Base-by-base conservation (phyloP, 2,329 filamentous ascomycete species). In the Penicillium concentricum region DNA sequence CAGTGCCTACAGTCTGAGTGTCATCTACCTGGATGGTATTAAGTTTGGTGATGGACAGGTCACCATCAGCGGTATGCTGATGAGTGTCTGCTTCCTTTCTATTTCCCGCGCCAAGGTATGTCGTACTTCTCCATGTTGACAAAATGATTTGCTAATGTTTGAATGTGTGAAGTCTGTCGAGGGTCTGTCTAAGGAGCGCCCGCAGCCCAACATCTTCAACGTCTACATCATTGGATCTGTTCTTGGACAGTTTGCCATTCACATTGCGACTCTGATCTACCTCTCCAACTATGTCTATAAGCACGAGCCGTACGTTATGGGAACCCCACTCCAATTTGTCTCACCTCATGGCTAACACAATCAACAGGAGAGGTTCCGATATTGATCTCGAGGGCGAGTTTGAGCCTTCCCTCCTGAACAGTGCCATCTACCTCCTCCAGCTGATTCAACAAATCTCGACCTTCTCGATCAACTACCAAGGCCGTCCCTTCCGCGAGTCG, bases 391-490 rank as follows among this genome's bases (percentile, higher is more conserved):
- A 99, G 77, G 91, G 92, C 66, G 93, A 97, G 65, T 99, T 99
- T 71, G 80, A 87, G 63, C 94, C 94, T 2, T 96, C 92, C 6
- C 85, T 99, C 9, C 87, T 99, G 72, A 99, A 99, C 82, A 94
- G 89, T 46, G 94, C 94, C 54, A 91, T 99, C 66, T 99, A 97
- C 76, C 89, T 99, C 26, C 85, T 99, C 39, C 94, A 97, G 71
- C 87, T 99, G 50, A 97, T 99, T 75, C 94, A 99, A 76, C 94
- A 99, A 76, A 96, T 99, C 71, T 97, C 92, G 24, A 99, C 94
- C 3, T 99, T 99, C 69, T 92, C 94, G 59, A 96, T 99, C 81
- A 99, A 99, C 81, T 99, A 99, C 81, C 94, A 99, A 77, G 94
- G 94, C 57, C 89, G 94, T 10, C 94, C 94, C 13, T 99, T 99